Base-by-base conservation (phyloP, 2,329 filamentous ascomycete species). In the Fusarium devonianum region DNA sequence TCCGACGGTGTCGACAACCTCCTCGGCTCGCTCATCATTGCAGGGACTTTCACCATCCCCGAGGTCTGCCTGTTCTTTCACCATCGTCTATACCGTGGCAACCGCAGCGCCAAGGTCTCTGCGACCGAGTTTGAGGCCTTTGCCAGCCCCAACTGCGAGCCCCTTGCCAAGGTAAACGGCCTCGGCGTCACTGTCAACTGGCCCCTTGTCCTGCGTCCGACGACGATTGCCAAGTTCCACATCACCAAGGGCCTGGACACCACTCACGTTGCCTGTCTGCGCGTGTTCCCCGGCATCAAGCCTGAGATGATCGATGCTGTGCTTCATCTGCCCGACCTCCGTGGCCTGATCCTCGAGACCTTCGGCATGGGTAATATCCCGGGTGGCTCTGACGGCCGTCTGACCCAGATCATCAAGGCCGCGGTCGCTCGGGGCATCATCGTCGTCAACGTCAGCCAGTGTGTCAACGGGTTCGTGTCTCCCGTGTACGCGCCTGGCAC, bases 51-150 rank as follows among this genome's bases (percentile, higher is more conserved):
- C 68, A 89, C 91, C 75, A 90, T 97, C 49, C 92, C 92, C 0
- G 92, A 96, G 70, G 92, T 97, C 42, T 92, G 90, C 69, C 80
- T 97, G 25, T 96, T 95, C 77, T 97, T 97, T 79, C 90, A 94
- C 72, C 89, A 95, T 75, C 90, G 87, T 60, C 82, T 97, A 14
- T 95, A 92, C 74, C 85, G 92, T 18, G 92, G 92, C 12, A 96
- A 96, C 72, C 80, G 92, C 51, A 86, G 89, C 8, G 94, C 90
- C 55, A 97, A 97, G 71, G 85, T 95, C 22, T 92, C 90, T 11
- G 89, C 92, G 5, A 90, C 89, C 49, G 85, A 89, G 43, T 96
- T 95, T 68, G 86, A 90, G 48, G 92, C 91, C 6, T 97, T 97
- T 70, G 88, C 86, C 49, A 91, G 88, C 34, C 92, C 92, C n/a